Percentiles rank a stretch among this genome's conserved stretches.
Conservation (phyloP, 2,329 filamentous ascomycete genomes). For the Thelonectria rubi region DNA sequence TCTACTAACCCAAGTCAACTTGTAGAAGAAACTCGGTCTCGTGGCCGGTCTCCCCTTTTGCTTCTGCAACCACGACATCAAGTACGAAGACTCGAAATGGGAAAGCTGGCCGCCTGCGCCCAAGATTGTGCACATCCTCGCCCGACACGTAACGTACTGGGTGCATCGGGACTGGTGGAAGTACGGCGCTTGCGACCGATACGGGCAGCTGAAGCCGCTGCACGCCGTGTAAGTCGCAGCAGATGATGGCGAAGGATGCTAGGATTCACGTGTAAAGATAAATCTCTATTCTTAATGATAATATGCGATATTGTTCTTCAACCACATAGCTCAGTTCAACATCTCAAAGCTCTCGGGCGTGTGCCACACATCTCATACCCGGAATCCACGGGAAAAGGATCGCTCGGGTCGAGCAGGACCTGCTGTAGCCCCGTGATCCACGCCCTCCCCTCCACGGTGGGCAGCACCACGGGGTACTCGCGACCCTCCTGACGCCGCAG, state of each 20-base stretch:
- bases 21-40: slow-evolving; percentile 13
- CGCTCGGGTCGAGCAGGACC: slow-evolving; percentile 53
- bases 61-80: slow-evolving; percentile 16
- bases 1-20: neutral
- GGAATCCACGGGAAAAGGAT: slow-evolving; percentile 51
- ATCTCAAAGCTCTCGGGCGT: neutral
- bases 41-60: slow-evolving; percentile 1
- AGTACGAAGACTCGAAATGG: slow-evolving; percentile 12
- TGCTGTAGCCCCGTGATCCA: slow-evolving; percentile 58
- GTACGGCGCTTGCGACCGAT: slow-evolving; percentile 11
- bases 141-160: slow-evolving; percentile 15
- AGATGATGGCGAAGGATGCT: neutral
- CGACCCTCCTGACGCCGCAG: slow-evolving; percentile 49
- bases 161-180: slow-evolving; percentile 17
- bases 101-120: slow-evolving; percentile 13
- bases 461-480: slow-evolving; percentile 50
- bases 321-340: neutral
- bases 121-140: neutral
- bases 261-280: neutral
- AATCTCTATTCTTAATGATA: neutral
- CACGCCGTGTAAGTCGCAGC: neutral
- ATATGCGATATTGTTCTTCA: neutral
- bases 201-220: slow-evolving; percentile 1
- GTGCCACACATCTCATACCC: slow-evolving; percentile 16
- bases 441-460: slow-evolving; percentile 53